These are phyloP conservation scores for Begonia peltatifolia DNA, from an alignment of 306 rosid species.

Conservation along the genomic window DNA sequence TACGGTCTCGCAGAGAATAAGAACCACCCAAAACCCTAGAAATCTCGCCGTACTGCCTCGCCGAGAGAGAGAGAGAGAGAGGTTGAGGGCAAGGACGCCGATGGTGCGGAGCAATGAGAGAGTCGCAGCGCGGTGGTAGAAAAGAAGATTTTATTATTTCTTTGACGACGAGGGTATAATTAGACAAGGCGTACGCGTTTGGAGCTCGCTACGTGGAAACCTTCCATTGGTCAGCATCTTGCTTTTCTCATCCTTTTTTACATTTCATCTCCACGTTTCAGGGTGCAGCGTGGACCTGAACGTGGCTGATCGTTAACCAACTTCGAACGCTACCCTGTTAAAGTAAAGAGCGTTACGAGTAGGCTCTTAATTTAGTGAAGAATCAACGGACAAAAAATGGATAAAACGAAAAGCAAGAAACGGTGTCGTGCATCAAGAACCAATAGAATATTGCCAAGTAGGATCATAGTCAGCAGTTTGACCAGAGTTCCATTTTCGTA, in stretches of 20 bases:
- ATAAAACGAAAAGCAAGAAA: no score
- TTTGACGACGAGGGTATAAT: not conserved
- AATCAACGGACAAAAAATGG: no score
- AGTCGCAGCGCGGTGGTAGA: not conserved
- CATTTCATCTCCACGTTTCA: not conserved
- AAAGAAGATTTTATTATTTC: slow-evolving; percentile 23
- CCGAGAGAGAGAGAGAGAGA: not conserved
- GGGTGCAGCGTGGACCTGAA: not conserved
- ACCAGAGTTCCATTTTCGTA: no score
- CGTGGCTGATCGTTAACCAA: not conserved
- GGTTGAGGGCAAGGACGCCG: slow-evolving; percentile 9
- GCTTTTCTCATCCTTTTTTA: not conserved
- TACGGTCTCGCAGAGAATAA: not conserved
- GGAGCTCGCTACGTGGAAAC: not conserved
- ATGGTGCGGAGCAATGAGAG: slow-evolving; percentile 18
- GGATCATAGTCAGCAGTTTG: no score
- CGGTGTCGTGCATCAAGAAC: no score
- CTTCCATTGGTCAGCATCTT: no score
- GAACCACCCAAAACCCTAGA: slow-evolving; percentile 39
- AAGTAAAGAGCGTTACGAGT: no score
- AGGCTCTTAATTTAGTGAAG: no score
- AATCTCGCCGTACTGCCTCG: slow-evolving; percentile 15
- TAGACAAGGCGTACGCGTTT: no score
- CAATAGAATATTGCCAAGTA: no score
- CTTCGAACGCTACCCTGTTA: no score